A percentile compares a stretch with the other conserved stretches of the same genome.
These are phyloP conservation scores for Saccharomyces paradoxus DNA, from an alignment of 805 yeast species.

Conservation along the genomic window DNA sequence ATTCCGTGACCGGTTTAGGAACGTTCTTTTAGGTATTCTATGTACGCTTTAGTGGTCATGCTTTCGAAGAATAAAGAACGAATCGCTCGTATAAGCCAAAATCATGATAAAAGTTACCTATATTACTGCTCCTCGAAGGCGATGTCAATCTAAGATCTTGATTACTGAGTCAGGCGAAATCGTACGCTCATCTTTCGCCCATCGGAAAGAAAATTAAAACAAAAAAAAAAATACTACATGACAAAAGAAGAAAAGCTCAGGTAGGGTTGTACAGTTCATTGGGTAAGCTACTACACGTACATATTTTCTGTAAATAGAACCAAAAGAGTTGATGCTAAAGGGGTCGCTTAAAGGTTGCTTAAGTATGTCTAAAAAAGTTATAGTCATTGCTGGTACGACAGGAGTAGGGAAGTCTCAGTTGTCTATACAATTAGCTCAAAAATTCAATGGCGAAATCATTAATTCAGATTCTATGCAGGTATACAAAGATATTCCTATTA, in stretches of 20 bases:
- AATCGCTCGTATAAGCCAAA: not conserved
- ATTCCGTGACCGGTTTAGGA: not conserved
- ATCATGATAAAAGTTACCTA: not conserved
- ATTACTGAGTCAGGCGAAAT: not conserved
- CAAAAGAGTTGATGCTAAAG: not conserved
- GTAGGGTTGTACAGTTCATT: not conserved
- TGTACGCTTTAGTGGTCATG: not conserved
- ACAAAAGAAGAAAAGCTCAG: not conserved
- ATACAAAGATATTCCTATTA: constrained; percentile 61
- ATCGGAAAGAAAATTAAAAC: not conserved
- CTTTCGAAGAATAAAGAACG: not conserved
- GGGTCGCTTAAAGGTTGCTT: not conserved
- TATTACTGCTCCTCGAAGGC: not conserved
- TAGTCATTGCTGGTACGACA: constrained; percentile 82
- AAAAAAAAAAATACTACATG: not conserved
- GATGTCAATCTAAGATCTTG: not conserved
- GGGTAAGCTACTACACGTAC: not conserved
- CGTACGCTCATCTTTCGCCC: not conserved
- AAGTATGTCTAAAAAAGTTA: constrained; percentile 31
- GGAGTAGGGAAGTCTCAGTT: constrained; percentile 93
- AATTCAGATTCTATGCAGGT: constrained; percentile 98
- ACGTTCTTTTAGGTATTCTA: not conserved
- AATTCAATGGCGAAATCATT: constrained; percentile 77
- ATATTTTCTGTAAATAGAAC: not conserved
- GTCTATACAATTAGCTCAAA: constrained; percentile 57